A percentile compares a stretch with the other conserved stretches of the same genome.
phyloP scores from a whole-genome alignment of 2,329 filamentous ascomycete genomes.

The Aureobasidium sp. region DNA sequence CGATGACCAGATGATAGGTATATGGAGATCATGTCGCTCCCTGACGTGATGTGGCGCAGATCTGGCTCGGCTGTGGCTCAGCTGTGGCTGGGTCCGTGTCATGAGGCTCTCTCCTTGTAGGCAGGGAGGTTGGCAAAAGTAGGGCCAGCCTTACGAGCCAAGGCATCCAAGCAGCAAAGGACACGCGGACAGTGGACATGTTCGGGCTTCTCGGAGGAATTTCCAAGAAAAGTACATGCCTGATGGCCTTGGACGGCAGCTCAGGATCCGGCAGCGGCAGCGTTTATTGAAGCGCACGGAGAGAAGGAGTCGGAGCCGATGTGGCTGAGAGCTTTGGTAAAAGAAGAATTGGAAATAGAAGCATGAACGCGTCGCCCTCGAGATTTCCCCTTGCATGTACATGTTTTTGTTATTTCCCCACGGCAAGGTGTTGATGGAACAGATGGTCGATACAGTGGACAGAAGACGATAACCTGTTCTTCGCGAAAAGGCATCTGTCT shows the following conservation, averaged over 20 bases:
- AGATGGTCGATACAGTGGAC: not conserved
- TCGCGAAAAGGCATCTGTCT: not conserved
- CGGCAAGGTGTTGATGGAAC: not conserved
- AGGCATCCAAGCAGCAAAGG: not conserved
- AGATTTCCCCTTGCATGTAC: not conserved
- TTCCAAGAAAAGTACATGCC: not conserved
- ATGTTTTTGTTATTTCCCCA: not conserved
- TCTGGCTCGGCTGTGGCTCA: not conserved
- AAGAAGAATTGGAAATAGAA: not conserved
- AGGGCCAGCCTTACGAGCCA: not conserved
- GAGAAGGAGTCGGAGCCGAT: not conserved
- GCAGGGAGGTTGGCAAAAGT: not conserved
- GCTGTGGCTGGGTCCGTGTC: not conserved
- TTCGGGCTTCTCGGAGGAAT: not conserved
- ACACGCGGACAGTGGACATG: not conserved
- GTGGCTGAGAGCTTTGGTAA: constrained; percentile 5
- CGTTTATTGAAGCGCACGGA: not conserved
- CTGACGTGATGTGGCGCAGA: not conserved
- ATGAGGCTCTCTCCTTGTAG: not conserved
- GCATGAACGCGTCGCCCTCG: not conserved
- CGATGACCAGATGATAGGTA: not conserved
- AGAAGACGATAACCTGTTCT: not conserved
- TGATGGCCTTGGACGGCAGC: constrained; percentile 3
- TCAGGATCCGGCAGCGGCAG: constrained; percentile 1
- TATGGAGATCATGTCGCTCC: not conserved